These are phyloP conservation scores for Russula sp. DNA, from an alignment of 768 basidiomycete genomes.

Conservation along the genomic window DNA sequence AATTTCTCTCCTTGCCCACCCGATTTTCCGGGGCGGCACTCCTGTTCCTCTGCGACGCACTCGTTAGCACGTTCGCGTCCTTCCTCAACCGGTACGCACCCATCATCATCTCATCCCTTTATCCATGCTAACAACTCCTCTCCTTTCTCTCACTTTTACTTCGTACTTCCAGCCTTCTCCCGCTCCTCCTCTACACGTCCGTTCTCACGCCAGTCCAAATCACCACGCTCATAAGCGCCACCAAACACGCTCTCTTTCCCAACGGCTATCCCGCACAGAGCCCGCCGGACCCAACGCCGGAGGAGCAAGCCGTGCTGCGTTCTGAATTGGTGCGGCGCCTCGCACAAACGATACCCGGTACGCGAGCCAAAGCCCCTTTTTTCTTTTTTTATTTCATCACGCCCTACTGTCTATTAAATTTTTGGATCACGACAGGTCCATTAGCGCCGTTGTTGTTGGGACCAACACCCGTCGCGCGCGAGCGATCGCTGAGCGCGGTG, in stretches of 20 bases:
- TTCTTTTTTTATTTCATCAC: background rate
- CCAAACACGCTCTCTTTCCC: constrained; percentile 77
- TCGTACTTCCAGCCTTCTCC: constrained; percentile 49
- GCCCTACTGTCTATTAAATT: background rate
- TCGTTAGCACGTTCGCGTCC: constrained; percentile 39
- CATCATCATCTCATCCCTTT: background rate
- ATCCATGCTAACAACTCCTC: background rate
- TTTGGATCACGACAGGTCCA: constrained; percentile 26
- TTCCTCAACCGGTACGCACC: constrained; percentile 52
- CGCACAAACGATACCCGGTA: constrained; percentile 38
- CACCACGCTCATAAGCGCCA: constrained; percentile 43
- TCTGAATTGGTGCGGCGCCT: constrained; percentile 35
- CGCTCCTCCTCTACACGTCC: constrained; percentile 51
- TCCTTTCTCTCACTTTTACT: background rate
- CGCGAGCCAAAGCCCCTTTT: constrained; percentile 3
- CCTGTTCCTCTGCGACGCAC: constrained; percentile 40
- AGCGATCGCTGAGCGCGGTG: constrained; percentile 41
- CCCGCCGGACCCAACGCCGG: constrained; percentile 64
- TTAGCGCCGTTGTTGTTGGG: constrained; percentile 50
- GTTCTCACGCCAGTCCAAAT: constrained; percentile 48
- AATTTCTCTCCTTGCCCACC: constrained; percentile 41
- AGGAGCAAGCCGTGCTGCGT: constrained; percentile 62
- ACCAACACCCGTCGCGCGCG: constrained; percentile 33
- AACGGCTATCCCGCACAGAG: constrained; percentile 77
- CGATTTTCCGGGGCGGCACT: constrained; percentile 43